These are phyloP conservation scores for Omphalea diandra DNA, from an alignment of 441 rosid genomes.

Conservation along the genomic window DNA sequence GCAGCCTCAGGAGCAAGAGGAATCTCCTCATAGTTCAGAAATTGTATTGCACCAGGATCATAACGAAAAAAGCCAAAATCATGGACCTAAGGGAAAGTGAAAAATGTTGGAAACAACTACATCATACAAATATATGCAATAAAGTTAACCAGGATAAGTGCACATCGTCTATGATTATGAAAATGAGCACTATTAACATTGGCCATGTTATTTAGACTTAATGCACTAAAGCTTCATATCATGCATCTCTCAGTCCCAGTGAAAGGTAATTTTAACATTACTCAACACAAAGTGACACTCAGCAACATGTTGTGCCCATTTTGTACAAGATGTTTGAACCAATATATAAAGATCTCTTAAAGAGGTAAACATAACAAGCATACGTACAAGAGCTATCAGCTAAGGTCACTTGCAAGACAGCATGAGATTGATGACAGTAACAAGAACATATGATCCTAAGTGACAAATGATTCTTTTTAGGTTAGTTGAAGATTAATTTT, in stretches of 20 bases:
- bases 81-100: conserved; percentile 63
- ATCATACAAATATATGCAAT: neutral
- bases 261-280: neutral
- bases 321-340: neutral
- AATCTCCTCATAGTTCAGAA: conserved; percentile 89
- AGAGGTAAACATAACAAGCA: neutral
- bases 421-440: neutral
- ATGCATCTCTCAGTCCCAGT: neutral
- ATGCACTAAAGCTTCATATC: neutral
- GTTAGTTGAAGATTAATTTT: neutral
- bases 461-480: neutral
- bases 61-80: conserved; percentile 98
- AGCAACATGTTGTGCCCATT: neutral
- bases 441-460: neutral
- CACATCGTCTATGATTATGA: neutral
- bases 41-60: conserved; percentile 78
- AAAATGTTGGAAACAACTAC: neutral
- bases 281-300: neutral
- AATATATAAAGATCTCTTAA: neutral
- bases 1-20: conserved; percentile 97
- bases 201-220: neutral
- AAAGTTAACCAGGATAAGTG: neutral
- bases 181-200: neutral
- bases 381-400: neutral
- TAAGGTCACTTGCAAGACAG: no score